Evolutionary conservation across 2,329 filamentous ascomycete species (phyloP).

Genomic region (Teratosphaeria pseudoeucalypti): DNA sequence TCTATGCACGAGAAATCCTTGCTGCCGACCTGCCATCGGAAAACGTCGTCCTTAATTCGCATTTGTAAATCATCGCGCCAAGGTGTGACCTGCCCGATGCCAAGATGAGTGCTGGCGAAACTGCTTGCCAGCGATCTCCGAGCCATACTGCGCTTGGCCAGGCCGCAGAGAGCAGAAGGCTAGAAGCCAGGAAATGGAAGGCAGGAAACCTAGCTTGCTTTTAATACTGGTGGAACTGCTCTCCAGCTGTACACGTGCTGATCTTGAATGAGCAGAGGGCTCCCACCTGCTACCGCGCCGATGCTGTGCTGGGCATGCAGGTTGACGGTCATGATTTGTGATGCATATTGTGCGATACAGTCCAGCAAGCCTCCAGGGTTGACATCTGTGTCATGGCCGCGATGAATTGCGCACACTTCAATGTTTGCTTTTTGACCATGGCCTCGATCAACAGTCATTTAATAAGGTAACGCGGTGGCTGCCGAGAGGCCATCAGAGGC

Average conservation of each 20-base stretch:
- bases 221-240: neutral
- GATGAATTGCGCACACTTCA: no score
- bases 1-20: neutral
- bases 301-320: neutral
- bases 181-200: neutral
- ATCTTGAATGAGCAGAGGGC: neutral
- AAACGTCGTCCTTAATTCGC: neutral
- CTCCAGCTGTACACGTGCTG: neutral
- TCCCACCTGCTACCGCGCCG: neutral
- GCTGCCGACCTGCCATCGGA: neutral
- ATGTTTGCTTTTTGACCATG: no score
- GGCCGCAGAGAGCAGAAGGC: neutral
- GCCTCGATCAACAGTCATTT: neutral
- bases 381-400: no score
- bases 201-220: neutral
- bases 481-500: neutral
- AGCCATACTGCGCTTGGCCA: neutral
- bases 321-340: neutral
- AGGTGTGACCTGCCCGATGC: neutral
- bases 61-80: neutral
- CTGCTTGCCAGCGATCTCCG: neutral
- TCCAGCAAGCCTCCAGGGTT: no score
- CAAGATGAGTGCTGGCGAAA: neutral
- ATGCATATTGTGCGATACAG: no score
- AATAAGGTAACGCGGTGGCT: neutral